These are phyloP conservation scores for Chimonanthus praecox DNA, from an alignment of 164 flowering plant genomes.

Conservation along the genomic window DNA sequence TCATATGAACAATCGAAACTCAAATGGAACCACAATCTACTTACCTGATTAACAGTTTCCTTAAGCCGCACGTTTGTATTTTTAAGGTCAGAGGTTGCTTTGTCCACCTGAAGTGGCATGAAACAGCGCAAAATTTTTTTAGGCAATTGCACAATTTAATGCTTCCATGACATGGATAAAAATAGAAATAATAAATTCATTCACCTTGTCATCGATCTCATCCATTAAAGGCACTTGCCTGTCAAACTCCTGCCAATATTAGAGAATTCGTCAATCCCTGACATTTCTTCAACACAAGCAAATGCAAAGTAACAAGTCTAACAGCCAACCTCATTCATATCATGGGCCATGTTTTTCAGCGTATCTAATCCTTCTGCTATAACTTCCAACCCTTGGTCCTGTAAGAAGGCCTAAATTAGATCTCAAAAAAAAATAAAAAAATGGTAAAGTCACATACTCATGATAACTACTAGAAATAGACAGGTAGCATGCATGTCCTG, in stretches of 20 bases:
- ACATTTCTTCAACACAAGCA: neutral
- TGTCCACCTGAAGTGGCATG: constrained; percentile 60
- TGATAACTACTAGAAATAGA: neutral
- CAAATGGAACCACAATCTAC: constrained; percentile 4
- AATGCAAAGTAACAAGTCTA: neutral
- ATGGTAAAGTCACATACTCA: neutral
- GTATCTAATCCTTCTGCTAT: constrained; percentile 88
- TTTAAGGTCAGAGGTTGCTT: constrained; percentile 84
- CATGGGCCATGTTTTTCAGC: constrained; percentile 83
- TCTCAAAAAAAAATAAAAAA: neutral
- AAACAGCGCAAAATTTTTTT: neutral
- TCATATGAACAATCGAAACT: neutral
- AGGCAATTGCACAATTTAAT: neutral
- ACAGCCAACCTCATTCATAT: constrained; percentile 85
- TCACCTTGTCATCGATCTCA: constrained; percentile 89
- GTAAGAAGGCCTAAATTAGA: neutral
- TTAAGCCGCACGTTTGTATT: constrained; percentile 95
- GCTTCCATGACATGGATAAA: neutral
- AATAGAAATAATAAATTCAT: neutral
- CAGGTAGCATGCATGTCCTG: neutral
- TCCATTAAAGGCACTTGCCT: constrained; percentile 95
- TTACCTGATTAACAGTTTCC: constrained; percentile 82
- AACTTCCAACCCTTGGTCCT: constrained; percentile 89
- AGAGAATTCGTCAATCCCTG: neutral
- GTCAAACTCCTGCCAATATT: constrained; percentile 73